Base-by-base conservation (phyloP, 2,329 filamentous ascomycete species). In the Dothiorella sarmentorum region DNA sequence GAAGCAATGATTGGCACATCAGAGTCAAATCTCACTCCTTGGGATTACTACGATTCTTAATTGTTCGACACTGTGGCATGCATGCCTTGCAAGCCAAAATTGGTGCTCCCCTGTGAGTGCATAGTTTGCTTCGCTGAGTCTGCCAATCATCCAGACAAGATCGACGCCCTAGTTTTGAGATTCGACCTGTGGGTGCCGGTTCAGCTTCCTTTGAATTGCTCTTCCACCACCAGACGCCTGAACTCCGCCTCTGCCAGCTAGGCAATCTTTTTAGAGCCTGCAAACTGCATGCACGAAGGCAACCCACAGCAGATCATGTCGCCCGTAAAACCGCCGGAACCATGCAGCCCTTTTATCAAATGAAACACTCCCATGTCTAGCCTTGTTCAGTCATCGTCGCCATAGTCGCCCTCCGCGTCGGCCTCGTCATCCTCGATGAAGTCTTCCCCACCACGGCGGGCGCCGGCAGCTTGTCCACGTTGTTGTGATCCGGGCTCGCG, bases 401-500 rank as follows among this genome's bases (percentile, higher is more conserved):
- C 67, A 43, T 68, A 73, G 38, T 74, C 73, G 24, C 70, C 72
- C 63, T 74, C 73, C 0, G 69, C 72, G 55, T 74, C 73, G 33
- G 66, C 55, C 44, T 74, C 73, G 47, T 75, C 72, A 40, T 74
- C 66, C 33, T 70, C 72, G 43, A 73, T 69, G 59, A 73, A 73
- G 43, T 71, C 71, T 18, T 72, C 69, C 44, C 47, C 31, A 11
- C 37, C 20, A 13, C 57, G 27, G 26, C 57, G 47, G 13, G 33
- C 43, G 40, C 51, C 22, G 7, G 51, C 51, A 17, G 35, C 33
- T 43, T 47, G 51, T 56, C 35, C 42, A 43, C 38, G 58, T 37
- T 29, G 29, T 6, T 42, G n/a, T 10, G 45, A 29, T 27, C 45
- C 58, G 2, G 37, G 24, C 15, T 60, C 58, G 42, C 58, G 58